Base-by-base conservation (phyloP, 371 early-diverging fungal species). In the Cokeromyces recurvatus region DNA sequence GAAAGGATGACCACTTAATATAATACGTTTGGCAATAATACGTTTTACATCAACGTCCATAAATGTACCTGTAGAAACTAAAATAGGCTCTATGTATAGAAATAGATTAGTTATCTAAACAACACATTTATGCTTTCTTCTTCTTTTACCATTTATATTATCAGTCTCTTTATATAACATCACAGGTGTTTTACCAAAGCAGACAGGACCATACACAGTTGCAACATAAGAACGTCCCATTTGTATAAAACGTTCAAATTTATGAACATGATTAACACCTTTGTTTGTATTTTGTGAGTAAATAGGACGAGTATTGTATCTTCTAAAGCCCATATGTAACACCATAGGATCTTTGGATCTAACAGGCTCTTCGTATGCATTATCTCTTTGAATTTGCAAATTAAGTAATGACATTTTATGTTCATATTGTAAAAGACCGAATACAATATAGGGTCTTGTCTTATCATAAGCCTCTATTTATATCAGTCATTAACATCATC, bases 1-100 rank as follows among this genome's bases (percentile, higher is more conserved):
- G 84, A 81, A 94, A 22, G 97, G 96, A 65, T 93, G 89, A 40
- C 96, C 98, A 19, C 95, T 94, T 22, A 97, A 79, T 32, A 94
- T 78, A 39, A 95, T 87, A 42, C 97, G 88, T 71, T 95, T 96
- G 55, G 93, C 92, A 52, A 95, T 68, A 54, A 96, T 91, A 37
- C 97, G 86, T 51, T 78, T 76, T 11, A 92, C 87, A 62, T 92
- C 85, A 2, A 81, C 75, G 46, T 86, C 81, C 59, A 86, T 60
- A 37, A 92, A 76, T 3, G 79, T 69, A 40, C 96, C 96, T 14
- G 82, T 84, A 25, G 84, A 94, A 0, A 94, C 83, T 35, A 93
- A 62, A 27, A 75, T 77, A 2, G 90, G 87, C 37, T 68, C 72
- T 68, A 53, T 25, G 15, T 19, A 32, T 21, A 22, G 25, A 19